Evolutionary conservation across 352 stramenopile species (phyloP), one percentile per base, ranked within the genome.

Genomic region (Phytophthora multivora): DNA sequence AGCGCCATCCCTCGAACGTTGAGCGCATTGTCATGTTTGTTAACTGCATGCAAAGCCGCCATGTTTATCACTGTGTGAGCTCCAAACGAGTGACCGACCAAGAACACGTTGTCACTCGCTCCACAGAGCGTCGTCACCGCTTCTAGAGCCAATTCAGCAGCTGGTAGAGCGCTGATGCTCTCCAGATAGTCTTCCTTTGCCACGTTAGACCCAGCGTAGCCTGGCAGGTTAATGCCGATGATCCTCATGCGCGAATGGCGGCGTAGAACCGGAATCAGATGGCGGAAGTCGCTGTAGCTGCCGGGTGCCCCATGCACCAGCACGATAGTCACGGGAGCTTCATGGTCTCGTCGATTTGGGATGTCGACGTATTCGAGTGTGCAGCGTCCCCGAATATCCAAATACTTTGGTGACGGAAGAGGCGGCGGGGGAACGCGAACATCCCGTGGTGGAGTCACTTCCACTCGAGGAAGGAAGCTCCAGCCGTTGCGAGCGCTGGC

Each of bases 301-400:
- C 79, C 79, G 16, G 79, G 76, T 18, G 79, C 77, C 7, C 80
- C 77, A 41, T 90, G 80, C n/a, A 90, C 47, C 26, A 90, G 50
- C 9, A 83, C 75, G 16, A 86, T 39, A 4, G 76, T 89, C 38
- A 63, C 50, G 0, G 63, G 21, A 42, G 43, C n/a, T 43, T 67
- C 49, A 5, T 55, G 45, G 10, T 19, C 8, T 13, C 19, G 15
- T 7, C 25, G 11, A 31, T 40, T 12, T 33, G 28, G 26, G 6
- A 71, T 56, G 12, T 83, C 73, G 18, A 80, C 31, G 50, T 80
- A 83, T 28, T 77, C 69, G 36, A 83, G 16, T 4, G 63, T 52
- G 41, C 63, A 78, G 31, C 64, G 71, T n/a, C 59, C 59, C 8
- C 35, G 59, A 19, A 82, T 12, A 13, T 75, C 53, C 11, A 82